Percentiles rank a stretch among this genome's conserved stretches.
Conservation (phyloP, 495 filamentous ascomycete species). For the Podospora didyma region DNA sequence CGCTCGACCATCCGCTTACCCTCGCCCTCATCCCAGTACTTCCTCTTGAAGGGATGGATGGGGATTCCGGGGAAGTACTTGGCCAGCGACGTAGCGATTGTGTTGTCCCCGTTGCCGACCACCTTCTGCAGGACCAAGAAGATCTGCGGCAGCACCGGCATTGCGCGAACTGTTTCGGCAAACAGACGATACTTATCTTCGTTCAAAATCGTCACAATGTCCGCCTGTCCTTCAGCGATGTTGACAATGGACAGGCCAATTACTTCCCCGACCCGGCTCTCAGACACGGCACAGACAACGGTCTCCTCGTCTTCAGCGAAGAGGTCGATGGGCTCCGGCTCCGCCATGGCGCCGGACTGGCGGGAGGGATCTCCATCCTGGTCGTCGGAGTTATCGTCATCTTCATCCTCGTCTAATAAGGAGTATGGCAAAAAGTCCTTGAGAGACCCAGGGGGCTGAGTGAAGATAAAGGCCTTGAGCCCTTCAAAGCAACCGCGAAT, state of each 20-base stretch:
- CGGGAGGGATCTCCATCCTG: too few relatives aligned
- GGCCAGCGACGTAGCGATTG: constrained; percentile 57
- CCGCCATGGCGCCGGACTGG: too few relatives aligned
- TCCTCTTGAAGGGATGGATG: constrained; percentile 69
- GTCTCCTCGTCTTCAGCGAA: constrained; percentile 39
- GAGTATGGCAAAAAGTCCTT: too few relatives aligned
- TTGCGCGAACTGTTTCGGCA: constrained; percentile 57
- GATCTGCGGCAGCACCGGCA: constrained; percentile 29
- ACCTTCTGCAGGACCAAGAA: constrained; percentile 42
- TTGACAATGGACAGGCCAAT: constrained; percentile 83
- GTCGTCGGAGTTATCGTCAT: too few relatives aligned
- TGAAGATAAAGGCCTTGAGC: too few relatives aligned
- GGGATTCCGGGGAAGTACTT: constrained; percentile 56
- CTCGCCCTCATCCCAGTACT: constrained; percentile 80
- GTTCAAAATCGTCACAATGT: constrained; percentile 55
- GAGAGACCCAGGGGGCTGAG: too few relatives aligned
- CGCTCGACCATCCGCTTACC: constrained; percentile 76
- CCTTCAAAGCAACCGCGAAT: too few relatives aligned
- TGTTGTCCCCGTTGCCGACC: constrained; percentile 63
- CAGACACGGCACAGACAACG: constrained; percentile 86
- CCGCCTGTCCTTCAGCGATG: constrained; percentile 69
- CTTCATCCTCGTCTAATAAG: too few relatives aligned
- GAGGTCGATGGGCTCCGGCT: too few relatives aligned
- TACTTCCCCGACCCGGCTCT: constrained; percentile 75
- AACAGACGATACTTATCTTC: constrained; percentile 76